phyloP scores from a whole-genome alignment of 768 basidiomycete genomes.

The Suillus ampliporus region DNA sequence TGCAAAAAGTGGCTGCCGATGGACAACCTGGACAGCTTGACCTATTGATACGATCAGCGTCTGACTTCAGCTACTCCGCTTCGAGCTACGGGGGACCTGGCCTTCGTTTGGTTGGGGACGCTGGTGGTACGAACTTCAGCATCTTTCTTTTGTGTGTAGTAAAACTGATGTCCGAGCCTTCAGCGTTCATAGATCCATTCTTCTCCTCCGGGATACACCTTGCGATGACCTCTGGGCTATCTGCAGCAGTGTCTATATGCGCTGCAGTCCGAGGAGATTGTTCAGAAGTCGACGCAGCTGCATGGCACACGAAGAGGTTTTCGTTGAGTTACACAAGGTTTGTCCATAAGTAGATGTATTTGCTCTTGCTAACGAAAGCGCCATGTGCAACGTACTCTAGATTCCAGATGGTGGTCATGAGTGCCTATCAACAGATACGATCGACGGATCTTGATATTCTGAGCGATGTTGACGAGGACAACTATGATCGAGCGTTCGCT shows the following conservation, averaged over 20 bases:
- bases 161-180: slow-evolving; percentile 5
- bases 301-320: slow-evolving; percentile 52
- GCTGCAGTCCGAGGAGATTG: slow-evolving; percentile 54
- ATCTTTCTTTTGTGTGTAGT: background rate
- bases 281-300: slow-evolving; percentile 44
- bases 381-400: slow-evolving; percentile 20
- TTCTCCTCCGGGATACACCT: slow-evolving; percentile 64
- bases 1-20: slow-evolving; percentile 20
- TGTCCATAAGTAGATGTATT: background rate
- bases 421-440: slow-evolving; percentile 51
- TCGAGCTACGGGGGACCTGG: slow-evolving; percentile 55
- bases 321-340: slow-evolving; percentile 55
- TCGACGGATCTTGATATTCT: slow-evolving; percentile 45
- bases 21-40: background rate
- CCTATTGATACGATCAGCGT: slow-evolving; percentile 51
- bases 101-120: slow-evolving; percentile 70
- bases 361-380: background rate
- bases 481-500: slow-evolving; percentile 50
- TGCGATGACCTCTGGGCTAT: slow-evolving; percentile 54
- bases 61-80: slow-evolving; percentile 72
- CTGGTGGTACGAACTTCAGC: slow-evolving; percentile 53
- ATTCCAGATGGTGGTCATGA: slow-evolving; percentile 45
- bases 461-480: slow-evolving; percentile 47
- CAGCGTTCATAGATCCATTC: slow-evolving; percentile 64
- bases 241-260: slow-evolving; percentile 53